These are phyloP conservation scores for Cardamine chenopodiifolia DNA, from an alignment of 345 rosid species.

Conservation along the genomic window DNA sequence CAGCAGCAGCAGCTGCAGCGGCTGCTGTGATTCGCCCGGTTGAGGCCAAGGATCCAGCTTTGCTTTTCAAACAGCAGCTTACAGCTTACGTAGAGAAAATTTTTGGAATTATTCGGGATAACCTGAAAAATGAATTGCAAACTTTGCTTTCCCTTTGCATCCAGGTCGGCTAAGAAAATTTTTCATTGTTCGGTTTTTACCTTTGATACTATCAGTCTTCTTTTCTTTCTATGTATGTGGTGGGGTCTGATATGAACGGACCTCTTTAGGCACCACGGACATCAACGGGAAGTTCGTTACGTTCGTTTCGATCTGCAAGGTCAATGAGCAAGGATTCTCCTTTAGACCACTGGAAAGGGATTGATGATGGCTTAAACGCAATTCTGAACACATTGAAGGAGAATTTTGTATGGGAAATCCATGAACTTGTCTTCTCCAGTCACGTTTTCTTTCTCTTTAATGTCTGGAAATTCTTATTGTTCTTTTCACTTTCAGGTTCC, in stretches of 20 bases:
- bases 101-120: slow-evolving; percentile 94
- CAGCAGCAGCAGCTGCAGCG: slow-evolving; percentile 60
- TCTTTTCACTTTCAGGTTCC: slow-evolving; percentile 70
- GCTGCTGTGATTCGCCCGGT: slow-evolving; percentile 80
- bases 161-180: slow-evolving; percentile 60
- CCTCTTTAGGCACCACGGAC: slow-evolving; percentile 83
- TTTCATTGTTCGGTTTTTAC: background rate
- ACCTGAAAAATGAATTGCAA: slow-evolving; percentile 85
- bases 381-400: slow-evolving; percentile 79
- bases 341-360: slow-evolving; percentile 84
- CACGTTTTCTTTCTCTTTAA: slow-evolving; percentile 13
- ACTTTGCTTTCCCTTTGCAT: slow-evolving; percentile 85
- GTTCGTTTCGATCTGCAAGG: slow-evolving; percentile 76
- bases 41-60: slow-evolving; percentile 95
- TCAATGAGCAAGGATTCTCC: slow-evolving; percentile 85
- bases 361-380: slow-evolving; percentile 72
- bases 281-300: slow-evolving; percentile 68
- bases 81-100: slow-evolving; percentile 97
- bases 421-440: slow-evolving; percentile 16
- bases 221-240: slow-evolving; percentile 20
- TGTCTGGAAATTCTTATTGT: slow-evolving; percentile 32
- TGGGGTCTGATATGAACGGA: slow-evolving; percentile 25
- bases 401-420: slow-evolving; percentile 71
- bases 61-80: slow-evolving; percentile 93
- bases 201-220: background rate